phyloP scores from a whole-genome alignment of 176 grass and related monocot genomes.

The Eragrostis nindensis region DNA sequence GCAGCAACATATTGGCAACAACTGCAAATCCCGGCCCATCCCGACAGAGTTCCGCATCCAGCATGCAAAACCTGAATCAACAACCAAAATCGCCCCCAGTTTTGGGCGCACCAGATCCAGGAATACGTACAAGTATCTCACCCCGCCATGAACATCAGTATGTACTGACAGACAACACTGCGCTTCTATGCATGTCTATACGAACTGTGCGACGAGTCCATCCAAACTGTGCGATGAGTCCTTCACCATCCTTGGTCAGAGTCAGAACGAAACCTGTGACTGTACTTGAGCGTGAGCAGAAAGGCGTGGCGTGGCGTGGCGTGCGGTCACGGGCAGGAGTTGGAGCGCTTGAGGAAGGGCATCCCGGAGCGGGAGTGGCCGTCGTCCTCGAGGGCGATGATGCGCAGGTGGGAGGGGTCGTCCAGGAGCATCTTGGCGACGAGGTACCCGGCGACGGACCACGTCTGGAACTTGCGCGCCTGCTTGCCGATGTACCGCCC shows the following conservation, averaged over 20 bases:
- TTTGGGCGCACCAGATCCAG: not conserved
- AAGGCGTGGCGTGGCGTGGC: not conserved
- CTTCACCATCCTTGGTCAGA: slow-evolving; percentile 2
- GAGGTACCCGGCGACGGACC: slow-evolving; percentile 62
- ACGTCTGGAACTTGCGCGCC: slow-evolving; percentile 63
- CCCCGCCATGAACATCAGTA: not conserved
- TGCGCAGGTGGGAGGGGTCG: slow-evolving; percentile 47
- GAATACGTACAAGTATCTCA: not conserved
- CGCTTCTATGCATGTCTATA: not conserved
- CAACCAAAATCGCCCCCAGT: not conserved
- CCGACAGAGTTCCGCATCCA: not conserved
- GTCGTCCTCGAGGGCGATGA: slow-evolving; percentile 47
- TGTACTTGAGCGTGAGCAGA: slow-evolving; percentile 3
- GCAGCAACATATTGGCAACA: too few species aligned
- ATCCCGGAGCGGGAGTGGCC: slow-evolving; percentile 25
- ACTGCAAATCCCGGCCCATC: not conserved
- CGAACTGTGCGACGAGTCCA: not conserved
- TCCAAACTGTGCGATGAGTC: not conserved
- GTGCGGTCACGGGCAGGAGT: slow-evolving; percentile 46
- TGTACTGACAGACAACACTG: not conserved
- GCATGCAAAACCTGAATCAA: not conserved
- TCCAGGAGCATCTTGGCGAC: slow-evolving; percentile 58
- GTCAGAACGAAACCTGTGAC: not conserved
- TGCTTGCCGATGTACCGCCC: slow-evolving; percentile 65
- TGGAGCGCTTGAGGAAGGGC: slow-evolving; percentile 50